Evolutionary conservation across 2,329 filamentous ascomycete species (phyloP), one percentile per base, ranked within the genome.

Genomic region (Acarospora socialis): DNA sequence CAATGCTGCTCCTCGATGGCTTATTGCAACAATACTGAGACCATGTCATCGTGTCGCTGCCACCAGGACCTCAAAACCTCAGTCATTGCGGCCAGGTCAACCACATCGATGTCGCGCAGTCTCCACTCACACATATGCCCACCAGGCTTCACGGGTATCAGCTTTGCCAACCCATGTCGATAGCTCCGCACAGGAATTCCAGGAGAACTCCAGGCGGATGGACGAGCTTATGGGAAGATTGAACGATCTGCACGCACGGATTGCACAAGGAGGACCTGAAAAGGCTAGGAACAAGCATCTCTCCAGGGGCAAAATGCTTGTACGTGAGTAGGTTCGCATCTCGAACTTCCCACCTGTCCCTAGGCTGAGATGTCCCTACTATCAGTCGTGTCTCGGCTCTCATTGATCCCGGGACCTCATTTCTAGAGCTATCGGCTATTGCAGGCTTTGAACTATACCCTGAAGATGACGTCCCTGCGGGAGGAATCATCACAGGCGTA

Each of bases 391-490:
- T 98, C 33, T 80, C 83, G 0, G 80, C 83, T 4, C 62, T 98
- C 41, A 70, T 94, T 40, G 87, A 98, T 50, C 79, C 82, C 0
- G 86, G 86, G 4, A 87, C 82, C 2, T 79, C 80, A 0, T 95
- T 98, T 51, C 58, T 98, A 39, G 87, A 98, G 59, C 66, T 98
- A n/a, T 92, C 82, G 12, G 73, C 84, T n/a, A 65, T 95, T 46
- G 87, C 87, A 0, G 87, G 81, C 10, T 70, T 93, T 50, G 76
- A 81, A 36, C 65, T 94, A 31, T 95, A 95, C 50, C 71, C 76
- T 0, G 82, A 79, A 35, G 84, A 87, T 36, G 81, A 93, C 10
- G 79, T 94, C 2, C 82, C 87, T 0, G 78, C 82, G 0, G 90
- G 79, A 16, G 87, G 84, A 5, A 90, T 98, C 43, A 83, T 98